Conservation (phyloP, 768 basidiomycete species). For the Mycena indigotica region DNA sequence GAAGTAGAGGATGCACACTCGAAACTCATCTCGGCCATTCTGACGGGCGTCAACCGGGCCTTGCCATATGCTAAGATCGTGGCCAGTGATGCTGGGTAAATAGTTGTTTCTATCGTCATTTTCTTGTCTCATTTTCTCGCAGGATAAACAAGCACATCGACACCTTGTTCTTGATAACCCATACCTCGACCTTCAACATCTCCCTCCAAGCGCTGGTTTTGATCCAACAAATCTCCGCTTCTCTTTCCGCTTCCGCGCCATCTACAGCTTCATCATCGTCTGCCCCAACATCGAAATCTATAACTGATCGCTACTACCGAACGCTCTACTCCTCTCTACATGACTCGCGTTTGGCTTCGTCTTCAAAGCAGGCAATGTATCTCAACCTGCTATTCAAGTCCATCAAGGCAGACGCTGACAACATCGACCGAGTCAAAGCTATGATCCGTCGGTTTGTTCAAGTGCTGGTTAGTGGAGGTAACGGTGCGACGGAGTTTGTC, state of each 20-base stretch:
- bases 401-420: constrained; percentile 64
- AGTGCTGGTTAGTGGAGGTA: constrained; percentile 67
- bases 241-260: constrained; percentile 45
- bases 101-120: constrained; percentile 13
- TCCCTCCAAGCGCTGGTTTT: constrained; percentile 90
- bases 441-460: constrained; percentile 85
- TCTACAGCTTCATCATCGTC: constrained; percentile 44
- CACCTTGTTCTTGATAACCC: constrained; percentile 92
- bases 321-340: constrained; percentile 88
- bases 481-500: constrained; percentile 82
- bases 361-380: constrained; percentile 96
- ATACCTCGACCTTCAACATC: constrained; percentile 95
- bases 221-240: constrained; percentile 78
- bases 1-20: constrained; percentile 82
- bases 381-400: constrained; percentile 92
- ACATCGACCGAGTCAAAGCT: constrained; percentile 69
- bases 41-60: constrained; percentile 95
- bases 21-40: constrained; percentile 82
- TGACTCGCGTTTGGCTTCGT: constrained; percentile 76
- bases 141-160: constrained; percentile 88
- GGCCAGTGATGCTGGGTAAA: constrained; percentile 64
- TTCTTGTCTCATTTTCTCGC: neutral
- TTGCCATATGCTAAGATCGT: constrained; percentile 89
- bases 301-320: constrained; percentile 73
- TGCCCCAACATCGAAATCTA: constrained; percentile 43